Percentiles rank a stretch among this genome's conserved stretches.
phyloP scores from a whole-genome alignment of 306 rosid species.

The Senna siamea region DNA sequence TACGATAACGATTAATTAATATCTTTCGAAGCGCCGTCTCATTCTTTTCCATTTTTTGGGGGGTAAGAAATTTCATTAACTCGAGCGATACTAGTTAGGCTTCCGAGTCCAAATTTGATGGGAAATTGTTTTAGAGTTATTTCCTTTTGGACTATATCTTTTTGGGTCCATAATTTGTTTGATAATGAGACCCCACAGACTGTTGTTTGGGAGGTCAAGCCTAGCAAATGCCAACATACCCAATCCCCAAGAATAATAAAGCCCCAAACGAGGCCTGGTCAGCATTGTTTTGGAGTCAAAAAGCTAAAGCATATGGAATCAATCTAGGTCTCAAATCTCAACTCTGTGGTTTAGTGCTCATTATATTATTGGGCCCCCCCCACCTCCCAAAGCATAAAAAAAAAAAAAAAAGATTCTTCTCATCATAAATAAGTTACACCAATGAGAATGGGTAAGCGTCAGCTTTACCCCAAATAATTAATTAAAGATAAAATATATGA shows the following conservation, averaged over 20 bases:
- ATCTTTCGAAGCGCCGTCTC: no score
- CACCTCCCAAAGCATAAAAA: not conserved
- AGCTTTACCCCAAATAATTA: not conserved
- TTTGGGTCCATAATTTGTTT: not conserved
- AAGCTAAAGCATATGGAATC: not conserved
- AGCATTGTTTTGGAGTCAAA: not conserved
- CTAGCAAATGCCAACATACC: not conserved
- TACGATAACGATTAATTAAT: no score
- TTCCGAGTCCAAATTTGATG: no score
- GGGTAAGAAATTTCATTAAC: no score
- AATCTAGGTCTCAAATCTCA: not conserved
- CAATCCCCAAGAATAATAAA: not conserved
- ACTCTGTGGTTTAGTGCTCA: not conserved
- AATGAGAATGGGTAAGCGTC: not conserved
- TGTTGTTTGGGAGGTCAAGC: not conserved
- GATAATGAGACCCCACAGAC: not conserved
- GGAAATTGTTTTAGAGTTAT: no score
- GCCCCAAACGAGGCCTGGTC: not conserved
- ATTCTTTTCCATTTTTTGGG: no score
- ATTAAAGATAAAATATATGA: not conserved
- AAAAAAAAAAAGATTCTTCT: not conserved
- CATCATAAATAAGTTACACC: not conserved
- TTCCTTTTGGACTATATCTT: no score
- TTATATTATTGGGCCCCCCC: not conserved
- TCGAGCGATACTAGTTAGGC: no score